phyloP scores from a whole-genome alignment of 441 rosid species.

The Arabidopsis lyrata region DNA sequence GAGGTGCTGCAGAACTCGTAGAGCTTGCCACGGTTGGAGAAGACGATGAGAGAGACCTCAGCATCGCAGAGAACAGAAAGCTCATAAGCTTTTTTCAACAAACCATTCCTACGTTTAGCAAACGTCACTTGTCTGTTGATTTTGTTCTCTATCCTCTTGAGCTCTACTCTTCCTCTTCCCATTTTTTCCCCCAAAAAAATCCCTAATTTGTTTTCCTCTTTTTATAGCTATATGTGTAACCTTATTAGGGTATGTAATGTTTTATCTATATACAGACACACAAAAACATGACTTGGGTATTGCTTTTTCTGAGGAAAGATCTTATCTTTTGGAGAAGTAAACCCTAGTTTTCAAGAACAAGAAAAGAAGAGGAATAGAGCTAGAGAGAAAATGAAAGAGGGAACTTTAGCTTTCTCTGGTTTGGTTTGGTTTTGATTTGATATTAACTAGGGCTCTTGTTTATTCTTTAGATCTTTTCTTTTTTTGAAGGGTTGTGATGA shows the following conservation, averaged over 20 bases:
- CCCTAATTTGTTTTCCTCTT: constrained; percentile 1
- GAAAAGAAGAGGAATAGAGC: constrained; percentile 24
- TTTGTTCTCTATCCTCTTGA: constrained; percentile 92
- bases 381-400: constrained; percentile 23
- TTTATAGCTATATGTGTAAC: not conserved
- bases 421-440: constrained; percentile 32
- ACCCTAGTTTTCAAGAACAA: constrained; percentile 51
- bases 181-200: constrained; percentile 35
- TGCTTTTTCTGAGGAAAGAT: constrained; percentile 45
- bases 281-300: constrained; percentile 36
- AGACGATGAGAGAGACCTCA: constrained; percentile 82
- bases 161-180: constrained; percentile 90
- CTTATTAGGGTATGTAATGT: constrained; percentile 26
- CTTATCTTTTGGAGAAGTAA: constrained; percentile 48
- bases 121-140: constrained; percentile 85
- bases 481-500: constrained; percentile 25
- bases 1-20: constrained; percentile 83
- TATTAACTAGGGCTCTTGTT: constrained; percentile 40
- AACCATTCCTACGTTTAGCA: constrained; percentile 83
- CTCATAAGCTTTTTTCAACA: constrained; percentile 88
- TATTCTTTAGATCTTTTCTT: constrained; percentile 33
- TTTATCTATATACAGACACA: constrained; percentile 38
- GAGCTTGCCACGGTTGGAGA: constrained; percentile 90
- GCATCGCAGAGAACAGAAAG: constrained; percentile 87
- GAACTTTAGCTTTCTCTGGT: constrained; percentile 26